Base-by-base conservation (phyloP, 2,329 filamentous ascomycete genomes). In the Neoascochyta sp. region DNA sequence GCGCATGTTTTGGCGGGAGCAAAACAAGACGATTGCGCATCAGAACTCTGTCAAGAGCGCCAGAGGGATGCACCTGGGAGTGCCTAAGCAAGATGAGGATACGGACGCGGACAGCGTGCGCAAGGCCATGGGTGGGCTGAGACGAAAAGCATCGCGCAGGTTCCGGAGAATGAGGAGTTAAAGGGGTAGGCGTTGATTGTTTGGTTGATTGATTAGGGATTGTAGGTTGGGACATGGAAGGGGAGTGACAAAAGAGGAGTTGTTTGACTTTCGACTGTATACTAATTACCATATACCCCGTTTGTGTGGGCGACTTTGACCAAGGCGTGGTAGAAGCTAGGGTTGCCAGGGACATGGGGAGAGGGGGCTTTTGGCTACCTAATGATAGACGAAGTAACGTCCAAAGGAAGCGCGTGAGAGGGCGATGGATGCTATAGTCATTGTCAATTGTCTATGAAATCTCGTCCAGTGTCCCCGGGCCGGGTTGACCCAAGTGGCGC, bases 1-100 rank as follows among this genome's bases (percentile, higher is more conserved):
- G 39, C 71, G 90, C 26, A 29, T 48, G 20, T 62, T 59, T 34
- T 62, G 57, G 57, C 45, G 48, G 3, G 54, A 58, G 14, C 52
- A 62, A 31, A 56, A 46, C 34, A 53, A 50, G 11, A 38, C 30
- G 3, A 48, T 50, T 9, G 41, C 45, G 11, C 39, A 50, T 19
- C 41, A 53, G 27, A 44, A 46, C 16, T 41, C 43, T 17, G 40
- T 52, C 23, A 44, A 45, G 34, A 45, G 34, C 14, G 50, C 22
- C 3, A 27, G 42, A 10, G 37, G 32, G 7, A 34, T 34, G 22
- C 23, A 34, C 15, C 34, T 41, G 8, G 23, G 13, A 2, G 23
- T 29, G 6, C 36, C 36, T 2, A 25, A 22, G n/a, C 16, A 24
- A 7, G 22, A 31, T 7, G 43, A 43, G 9, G 45, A 47, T 14